Conservation (phyloP, 2,329 filamentous ascomycete species). For the Penicillium freii region DNA sequence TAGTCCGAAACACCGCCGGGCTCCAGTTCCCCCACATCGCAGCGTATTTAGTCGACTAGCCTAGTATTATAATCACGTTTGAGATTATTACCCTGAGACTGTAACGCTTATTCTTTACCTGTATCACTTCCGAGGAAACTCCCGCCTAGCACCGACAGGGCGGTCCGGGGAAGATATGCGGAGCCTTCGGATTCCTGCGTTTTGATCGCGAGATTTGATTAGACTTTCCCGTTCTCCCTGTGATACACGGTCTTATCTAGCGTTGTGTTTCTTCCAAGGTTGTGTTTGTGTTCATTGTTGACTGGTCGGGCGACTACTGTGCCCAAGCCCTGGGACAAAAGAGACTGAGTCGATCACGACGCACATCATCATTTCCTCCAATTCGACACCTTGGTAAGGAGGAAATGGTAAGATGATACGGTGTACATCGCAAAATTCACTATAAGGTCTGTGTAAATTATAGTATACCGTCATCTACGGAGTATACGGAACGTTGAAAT, state of each 20-base stretch:
- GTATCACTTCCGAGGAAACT: slow-evolving; percentile 16
- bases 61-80: not conserved
- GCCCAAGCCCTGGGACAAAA: slow-evolving; percentile 11
- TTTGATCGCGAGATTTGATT: slow-evolving; percentile 21
- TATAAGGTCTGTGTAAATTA: not conserved
- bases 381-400: slow-evolving; percentile 11
- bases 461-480: slow-evolving; percentile 10
- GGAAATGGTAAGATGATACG: not conserved
- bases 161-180: slow-evolving; percentile 31
- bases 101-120: slow-evolving; percentile 12
- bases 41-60: not conserved
- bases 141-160: slow-evolving; percentile 25
- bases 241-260: slow-evolving; percentile 8
- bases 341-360: slow-evolving; percentile 22
- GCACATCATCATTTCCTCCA: slow-evolving; percentile 22
- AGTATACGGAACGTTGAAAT: not conserved
- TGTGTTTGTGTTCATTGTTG: slow-evolving; percentile 6
- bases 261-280: not conserved
- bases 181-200: slow-evolving; percentile 25
- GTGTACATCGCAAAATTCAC: slow-evolving; percentile 9
- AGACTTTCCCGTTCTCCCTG: slow-evolving; percentile 19
- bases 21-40: slow-evolving; percentile 25
- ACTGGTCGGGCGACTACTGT: slow-evolving; percentile 16
- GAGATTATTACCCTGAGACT: not conserved
- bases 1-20: slow-evolving; percentile 20